Base-by-base conservation (phyloP, 352 stramenopile genomes). In the Phytopythium kandeliae region DNA sequence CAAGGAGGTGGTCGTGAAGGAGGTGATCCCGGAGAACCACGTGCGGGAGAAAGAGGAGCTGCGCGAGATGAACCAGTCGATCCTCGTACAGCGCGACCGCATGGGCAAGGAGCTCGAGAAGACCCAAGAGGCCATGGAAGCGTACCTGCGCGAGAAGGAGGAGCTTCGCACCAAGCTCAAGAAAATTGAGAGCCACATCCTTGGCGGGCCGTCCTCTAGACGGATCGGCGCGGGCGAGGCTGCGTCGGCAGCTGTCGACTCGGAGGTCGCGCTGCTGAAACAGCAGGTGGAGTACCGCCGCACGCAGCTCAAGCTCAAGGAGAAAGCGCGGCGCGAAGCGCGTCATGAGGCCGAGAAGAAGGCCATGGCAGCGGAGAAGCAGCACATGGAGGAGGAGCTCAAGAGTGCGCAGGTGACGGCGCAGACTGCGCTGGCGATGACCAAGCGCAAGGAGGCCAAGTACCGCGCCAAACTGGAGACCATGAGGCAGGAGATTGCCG, bases 161-260 rank as follows among this genome's bases (percentile, higher is more conserved):
- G 63, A 73, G 51, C 52, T 90, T 28, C 66, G 78, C 21, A 58
- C 31, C 17, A 91, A 91, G 43, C 67, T 93, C 11, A 67, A 77
- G 52, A 91, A 89, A 55, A 93, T 93, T 34, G 78, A 89, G 48
- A 80, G 78, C 19, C 78, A 91, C 38, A 91, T 93, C 54, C 63
- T 89, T 4, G 74, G 80, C 31, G 75, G 75, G 2, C 62, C 38
- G 12, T 64, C 53, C 4, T 57, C 42, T 3, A 41, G 62, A 8
- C 30, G 62, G 7, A 49, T 60, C 3, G 38, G 62, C 33, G 25
- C 53, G 2, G 52, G 31, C 15, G 22, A 28, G 15, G n/a, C 40
- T 3, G 7, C 45, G 1, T 33, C 47, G 24, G 17, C 34, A 0
- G 34, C 51, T 4, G 69, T 65, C 1, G 77, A 89, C 57, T 80